Evolutionary conservation across 805 yeast species (phyloP).

Genomic region (Tanozyma kutaoensis): DNA sequence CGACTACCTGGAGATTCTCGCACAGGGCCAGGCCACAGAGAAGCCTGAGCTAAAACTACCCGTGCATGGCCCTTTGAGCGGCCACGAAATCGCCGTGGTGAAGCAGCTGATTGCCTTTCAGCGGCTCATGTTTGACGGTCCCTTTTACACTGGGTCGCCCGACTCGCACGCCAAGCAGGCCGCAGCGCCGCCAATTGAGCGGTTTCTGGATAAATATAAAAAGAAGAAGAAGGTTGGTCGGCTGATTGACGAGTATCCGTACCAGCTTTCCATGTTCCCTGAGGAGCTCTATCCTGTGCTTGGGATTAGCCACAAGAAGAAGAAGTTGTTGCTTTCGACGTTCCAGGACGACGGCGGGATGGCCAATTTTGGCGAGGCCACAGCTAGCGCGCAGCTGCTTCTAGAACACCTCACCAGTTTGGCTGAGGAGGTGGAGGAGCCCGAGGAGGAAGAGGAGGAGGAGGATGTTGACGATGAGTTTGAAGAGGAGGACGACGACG

Average conservation of each 20-base stretch:
- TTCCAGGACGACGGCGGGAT: slow-evolving; percentile 26
- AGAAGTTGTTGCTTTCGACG: slow-evolving; percentile 30
- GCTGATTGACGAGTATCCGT: slow-evolving; percentile 70
- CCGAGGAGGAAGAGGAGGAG: slow-evolving; percentile 31
- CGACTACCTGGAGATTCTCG: slow-evolving; percentile 45
- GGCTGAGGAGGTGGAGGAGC: slow-evolving; percentile 32
- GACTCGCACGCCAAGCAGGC: slow-evolving; percentile 9
- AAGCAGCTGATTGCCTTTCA: slow-evolving; percentile 42
- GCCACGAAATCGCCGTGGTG: slow-evolving; percentile 37
- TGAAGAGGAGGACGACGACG: slow-evolving; percentile 59
- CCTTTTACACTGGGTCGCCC: slow-evolving; percentile 50
- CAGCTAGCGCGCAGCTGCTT: slow-evolving; percentile 23
- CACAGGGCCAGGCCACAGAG: slow-evolving; percentile 20
- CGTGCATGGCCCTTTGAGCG: slow-evolving; percentile 44
- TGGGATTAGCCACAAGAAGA: slow-evolving; percentile 46
- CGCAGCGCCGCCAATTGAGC: slow-evolving; percentile 51
- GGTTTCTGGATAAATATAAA: slow-evolving; percentile 73
- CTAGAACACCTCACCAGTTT: slow-evolving; percentile 26
- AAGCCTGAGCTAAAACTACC: slow-evolving; percentile 42
- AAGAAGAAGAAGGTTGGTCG: slow-evolving; percentile 58
- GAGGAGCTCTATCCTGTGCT: slow-evolving; percentile 61
- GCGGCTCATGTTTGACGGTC: slow-evolving; percentile 45
- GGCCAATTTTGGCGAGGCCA: slow-evolving; percentile 12
- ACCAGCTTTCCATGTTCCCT: slow-evolving; percentile 59
- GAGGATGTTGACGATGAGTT: slow-evolving; percentile 50